Percentiles rank a stretch among this genome's conserved stretches.
phyloP scores from a whole-genome alignment of 257 asterid genomes.

The Eucommia ulmoides region DNA sequence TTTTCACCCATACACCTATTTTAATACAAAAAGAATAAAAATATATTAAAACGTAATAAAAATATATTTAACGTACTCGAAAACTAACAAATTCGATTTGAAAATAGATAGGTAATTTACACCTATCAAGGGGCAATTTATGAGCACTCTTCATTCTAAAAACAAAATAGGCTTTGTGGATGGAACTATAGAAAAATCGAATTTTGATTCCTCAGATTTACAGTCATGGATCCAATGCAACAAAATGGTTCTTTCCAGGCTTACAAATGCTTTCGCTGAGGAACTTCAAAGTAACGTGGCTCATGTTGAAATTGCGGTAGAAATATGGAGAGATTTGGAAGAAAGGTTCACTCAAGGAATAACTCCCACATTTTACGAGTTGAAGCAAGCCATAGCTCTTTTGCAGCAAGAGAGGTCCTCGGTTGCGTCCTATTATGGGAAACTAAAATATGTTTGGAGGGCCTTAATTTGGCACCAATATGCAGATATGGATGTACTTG shows the following conservation, averaged over 20 bases:
- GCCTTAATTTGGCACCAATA: not conserved
- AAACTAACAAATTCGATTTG: no score
- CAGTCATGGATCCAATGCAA: not conserved
- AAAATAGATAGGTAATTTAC: no score
- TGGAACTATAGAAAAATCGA: not conserved
- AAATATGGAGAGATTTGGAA: no score
- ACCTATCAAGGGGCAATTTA: no score
- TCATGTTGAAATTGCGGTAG: not conserved
- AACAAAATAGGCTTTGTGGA: not conserved
- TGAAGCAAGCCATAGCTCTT: not conserved
- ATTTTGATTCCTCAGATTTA: not conserved
- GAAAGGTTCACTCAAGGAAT: no score
- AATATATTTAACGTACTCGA: no score
- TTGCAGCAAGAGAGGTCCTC: conserved; percentile 1
- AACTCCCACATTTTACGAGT: no score
- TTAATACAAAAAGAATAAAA: no score
- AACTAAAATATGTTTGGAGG: conserved; percentile 1
- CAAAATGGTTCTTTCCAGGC: not conserved
- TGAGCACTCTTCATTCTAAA: no score
- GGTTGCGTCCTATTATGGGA: not conserved
- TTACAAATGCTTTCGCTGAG: not conserved
- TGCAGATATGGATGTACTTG: not conserved
- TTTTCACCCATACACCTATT: no score
- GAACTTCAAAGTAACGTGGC: not conserved
- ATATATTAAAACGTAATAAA: no score